Conservation (phyloP, 352 stramenopile genomes). For the Globisporangium nodosum region DNA sequence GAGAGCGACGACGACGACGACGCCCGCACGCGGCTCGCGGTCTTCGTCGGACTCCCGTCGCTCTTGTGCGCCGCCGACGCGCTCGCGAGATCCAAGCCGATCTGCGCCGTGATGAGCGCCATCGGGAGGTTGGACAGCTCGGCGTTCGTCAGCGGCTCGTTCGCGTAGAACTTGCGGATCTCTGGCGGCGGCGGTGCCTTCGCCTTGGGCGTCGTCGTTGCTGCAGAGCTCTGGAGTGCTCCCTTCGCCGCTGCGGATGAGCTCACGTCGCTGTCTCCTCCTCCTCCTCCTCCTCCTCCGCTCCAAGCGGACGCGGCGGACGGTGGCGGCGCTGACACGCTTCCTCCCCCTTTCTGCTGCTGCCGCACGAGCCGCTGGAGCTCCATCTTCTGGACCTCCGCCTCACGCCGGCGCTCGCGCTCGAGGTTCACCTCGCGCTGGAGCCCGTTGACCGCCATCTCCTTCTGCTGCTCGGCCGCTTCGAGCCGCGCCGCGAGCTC, state of each 20-base stretch:
- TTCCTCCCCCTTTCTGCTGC: slow-evolving; percentile 1
- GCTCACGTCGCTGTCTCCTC: not conserved
- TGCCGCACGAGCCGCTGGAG: slow-evolving; percentile 44
- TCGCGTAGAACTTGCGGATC: slow-evolving; percentile 63
- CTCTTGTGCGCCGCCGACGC: not conserved
- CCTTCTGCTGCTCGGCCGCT: slow-evolving; percentile 48
- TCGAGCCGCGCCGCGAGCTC: slow-evolving; percentile 46
- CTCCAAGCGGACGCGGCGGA: not conserved
- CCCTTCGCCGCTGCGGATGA: not conserved
- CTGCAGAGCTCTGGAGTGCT: not conserved
- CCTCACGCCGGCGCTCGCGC: slow-evolving; percentile 44
- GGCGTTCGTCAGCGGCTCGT: slow-evolving; percentile 54
- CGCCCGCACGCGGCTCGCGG: not conserved
- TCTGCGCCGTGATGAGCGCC: slow-evolving; percentile 66
- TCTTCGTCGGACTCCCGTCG: slow-evolving; percentile 1
- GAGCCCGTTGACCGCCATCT: slow-evolving; percentile 25
- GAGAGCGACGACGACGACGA: not conserved
- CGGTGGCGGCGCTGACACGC: not conserved
- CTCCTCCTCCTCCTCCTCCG: not conserved
- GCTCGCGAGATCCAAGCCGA: slow-evolving; percentile 46
- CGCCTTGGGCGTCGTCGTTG: slow-evolving; percentile 11
- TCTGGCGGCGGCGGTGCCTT: slow-evolving; percentile 8
- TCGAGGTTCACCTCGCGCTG: slow-evolving; percentile 58
- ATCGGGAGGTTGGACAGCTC: slow-evolving; percentile 66
- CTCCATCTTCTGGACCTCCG: slow-evolving; percentile 57